Evolutionary conservation across 2,329 filamentous ascomycete genomes (phyloP), one percentile per base, ranked within the genome.

Genomic region (Diaporthe sp.): DNA sequence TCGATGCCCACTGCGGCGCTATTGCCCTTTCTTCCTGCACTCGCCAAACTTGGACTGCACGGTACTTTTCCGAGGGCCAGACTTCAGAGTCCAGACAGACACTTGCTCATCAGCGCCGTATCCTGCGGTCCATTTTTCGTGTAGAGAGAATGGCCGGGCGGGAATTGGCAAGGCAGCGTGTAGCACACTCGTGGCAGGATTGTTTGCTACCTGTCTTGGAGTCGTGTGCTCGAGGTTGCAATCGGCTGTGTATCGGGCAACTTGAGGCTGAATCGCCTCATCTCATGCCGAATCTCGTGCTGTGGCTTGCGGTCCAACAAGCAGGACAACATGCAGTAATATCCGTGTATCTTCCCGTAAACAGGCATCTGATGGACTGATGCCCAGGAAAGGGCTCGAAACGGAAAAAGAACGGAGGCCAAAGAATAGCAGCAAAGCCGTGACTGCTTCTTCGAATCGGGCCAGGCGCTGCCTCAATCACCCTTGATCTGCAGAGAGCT

Each of bases 401-500:
- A 71, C 70, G 70, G 70, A 44, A 50, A 12, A 25, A 13, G 30
- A 71, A 71, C 70, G 70, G 70, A 63, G 44, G 32, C 47, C 17
- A 27, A 68, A 53, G n/a, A 59, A 63, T 35, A n/a, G 44, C 44
- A 53, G 44, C 47, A 51, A n/a, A 53, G 32, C 30, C n/a, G 47
- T 39, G 47, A 35, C 25, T 71, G 56, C 56, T 71, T 71, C 70
- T 53, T 55, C 47, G 10, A 68, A 53, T 39, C 30, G 63, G 32
- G 63, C 44, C 32, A 68, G 70, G 47, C 58, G 39, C 50, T 35
- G 69, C 69, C 32, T 47, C 56, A 53, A 51, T 66, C 63, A 51
- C 69, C 69, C 69, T 71, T 71, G 69, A 71, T 71, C 69, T 59
- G 55, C 69, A 71, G 35, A 71, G 17, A 32, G 22, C 27, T 63